phyloP scores from a whole-genome alignment of 306 rosid genomes.

The Corylus avellana region DNA sequence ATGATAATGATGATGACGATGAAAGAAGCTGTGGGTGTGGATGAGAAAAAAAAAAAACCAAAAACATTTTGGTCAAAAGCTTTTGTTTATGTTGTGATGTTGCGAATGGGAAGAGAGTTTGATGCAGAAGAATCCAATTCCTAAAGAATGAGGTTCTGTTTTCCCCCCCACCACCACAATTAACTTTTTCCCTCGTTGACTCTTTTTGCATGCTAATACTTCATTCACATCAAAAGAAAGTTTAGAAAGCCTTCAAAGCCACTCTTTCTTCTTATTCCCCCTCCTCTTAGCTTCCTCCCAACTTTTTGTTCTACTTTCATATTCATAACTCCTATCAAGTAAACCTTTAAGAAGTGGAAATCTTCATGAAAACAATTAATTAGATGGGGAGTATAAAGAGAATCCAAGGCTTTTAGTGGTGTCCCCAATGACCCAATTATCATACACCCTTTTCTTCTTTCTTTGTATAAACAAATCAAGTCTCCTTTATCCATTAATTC shows the following conservation, averaged over 20 bases:
- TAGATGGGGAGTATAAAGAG: conserved; percentile 9
- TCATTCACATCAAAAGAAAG: neutral
- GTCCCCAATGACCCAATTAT: conserved; percentile 3
- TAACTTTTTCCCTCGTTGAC: conserved; percentile 52
- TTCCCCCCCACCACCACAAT: conserved; percentile 41
- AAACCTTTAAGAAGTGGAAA: conserved; percentile 21
- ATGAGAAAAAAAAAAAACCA: conserved; percentile 21
- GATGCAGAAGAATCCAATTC: conserved; percentile 59
- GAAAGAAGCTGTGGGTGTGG: conserved; percentile 41
- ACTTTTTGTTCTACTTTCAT: conserved; percentile 16
- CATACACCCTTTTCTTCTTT: neutral
- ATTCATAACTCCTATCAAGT: conserved; percentile 30
- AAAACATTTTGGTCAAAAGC: conserved; percentile 37
- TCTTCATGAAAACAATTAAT: conserved; percentile 8
- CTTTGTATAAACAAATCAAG: neutral
- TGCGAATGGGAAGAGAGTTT: conserved; percentile 46
- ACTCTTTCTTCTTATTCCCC: conserved; percentile 37
- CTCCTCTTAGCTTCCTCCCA: neutral
- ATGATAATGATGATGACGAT: conserved; percentile 1
- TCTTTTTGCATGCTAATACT: conserved; percentile 13
- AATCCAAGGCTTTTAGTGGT: conserved; percentile 12
- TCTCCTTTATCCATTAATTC: neutral
- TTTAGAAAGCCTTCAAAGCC: conserved; percentile 33
- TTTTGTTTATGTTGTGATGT: conserved; percentile 35
- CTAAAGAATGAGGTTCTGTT: conserved; percentile 51